phyloP scores from a whole-genome alignment of 768 basidiomycete genomes.

The Phaeolepiota aurea region DNA sequence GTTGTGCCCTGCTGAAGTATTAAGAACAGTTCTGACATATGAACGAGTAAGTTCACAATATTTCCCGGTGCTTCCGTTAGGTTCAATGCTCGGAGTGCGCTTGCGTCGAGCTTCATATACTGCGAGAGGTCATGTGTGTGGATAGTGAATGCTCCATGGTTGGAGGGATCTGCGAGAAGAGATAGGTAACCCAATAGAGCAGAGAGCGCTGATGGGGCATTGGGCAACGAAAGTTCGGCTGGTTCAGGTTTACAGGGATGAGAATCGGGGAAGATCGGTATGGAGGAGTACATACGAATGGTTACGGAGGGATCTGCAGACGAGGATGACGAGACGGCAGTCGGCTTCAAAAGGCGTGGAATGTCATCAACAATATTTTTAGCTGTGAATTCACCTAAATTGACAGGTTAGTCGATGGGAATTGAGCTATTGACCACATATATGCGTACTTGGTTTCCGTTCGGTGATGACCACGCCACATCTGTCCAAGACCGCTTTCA shows the following conservation, averaged over 20 bases:
- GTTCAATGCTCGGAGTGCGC: slow-evolving; percentile 84
- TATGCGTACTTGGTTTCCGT: slow-evolving; percentile 67
- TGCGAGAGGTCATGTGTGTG: slow-evolving; percentile 86
- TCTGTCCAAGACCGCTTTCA: slow-evolving; percentile 79
- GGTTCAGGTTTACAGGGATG: slow-evolving; percentile 1
- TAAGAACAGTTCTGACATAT: neutral
- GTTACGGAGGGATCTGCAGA: slow-evolving; percentile 42
- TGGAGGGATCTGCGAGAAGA: slow-evolving; percentile 68
- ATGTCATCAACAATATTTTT: slow-evolving; percentile 80
- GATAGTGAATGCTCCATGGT: slow-evolving; percentile 74
- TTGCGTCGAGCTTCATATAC: slow-evolving; percentile 95
- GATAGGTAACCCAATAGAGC: slow-evolving; percentile 80
- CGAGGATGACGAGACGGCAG: slow-evolving; percentile 21
- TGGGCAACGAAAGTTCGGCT: slow-evolving; percentile 75
- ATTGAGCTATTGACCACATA: neutral
- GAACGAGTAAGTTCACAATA: slow-evolving; percentile 21
- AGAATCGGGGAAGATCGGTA: slow-evolving; percentile 3
- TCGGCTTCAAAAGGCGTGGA: slow-evolving; percentile 53
- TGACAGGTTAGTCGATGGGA: neutral
- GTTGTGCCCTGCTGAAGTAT: slow-evolving; percentile 35
- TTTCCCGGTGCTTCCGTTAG: slow-evolving; percentile 68
- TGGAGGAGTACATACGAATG: slow-evolving; percentile 44
- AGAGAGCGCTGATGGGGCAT: slow-evolving; percentile 72
- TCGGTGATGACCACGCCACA: slow-evolving; percentile 90
- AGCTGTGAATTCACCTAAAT: slow-evolving; percentile 72